These are phyloP conservation scores for Russula sp. DNA, from an alignment of 768 basidiomycete genomes.

Conservation along the genomic window DNA sequence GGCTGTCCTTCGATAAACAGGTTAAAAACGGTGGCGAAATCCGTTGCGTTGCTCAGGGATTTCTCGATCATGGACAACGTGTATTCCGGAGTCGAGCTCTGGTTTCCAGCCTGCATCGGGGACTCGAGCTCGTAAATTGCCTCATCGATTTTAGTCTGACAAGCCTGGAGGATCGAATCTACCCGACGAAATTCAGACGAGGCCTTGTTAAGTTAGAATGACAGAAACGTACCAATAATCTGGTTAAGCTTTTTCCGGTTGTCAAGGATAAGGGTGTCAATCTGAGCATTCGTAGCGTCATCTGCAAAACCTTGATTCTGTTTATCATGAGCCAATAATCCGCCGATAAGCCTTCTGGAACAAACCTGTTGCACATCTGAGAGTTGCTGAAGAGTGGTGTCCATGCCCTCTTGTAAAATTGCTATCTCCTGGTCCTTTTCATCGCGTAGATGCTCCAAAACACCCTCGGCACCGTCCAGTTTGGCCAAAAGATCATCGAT, in stretches of 20 bases:
- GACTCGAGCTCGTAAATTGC: conserved; percentile 97
- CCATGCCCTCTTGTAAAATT: conserved; percentile 95
- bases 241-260: conserved; percentile 97
- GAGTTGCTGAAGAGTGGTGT: conserved; percentile 83
- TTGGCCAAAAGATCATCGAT: conserved; percentile 89
- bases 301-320: conserved; percentile 83
- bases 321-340: conserved; percentile 19
- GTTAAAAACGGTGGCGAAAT: conserved; percentile 94
- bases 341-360: conserved; percentile 10
- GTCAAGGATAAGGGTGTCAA: conserved; percentile 94
- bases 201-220: conserved; percentile 10
- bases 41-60: conserved; percentile 88
- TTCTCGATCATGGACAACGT: conserved; percentile 98
- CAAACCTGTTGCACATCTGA: conserved; percentile 81
- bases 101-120: conserved; percentile 89
- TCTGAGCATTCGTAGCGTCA: conserved; percentile 92
- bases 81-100: conserved; percentile 97
- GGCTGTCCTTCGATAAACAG: conserved; percentile 81
- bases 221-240: conserved; percentile 72
- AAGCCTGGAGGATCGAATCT: conserved; percentile 97
- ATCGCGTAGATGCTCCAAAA: conserved; percentile 79
- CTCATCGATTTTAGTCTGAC: conserved; percentile 96
- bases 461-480: conserved; percentile 67
- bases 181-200: conserved; percentile 10
- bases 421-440: conserved; percentile 97